Evolutionary conservation across 352 stramenopile species (phyloP), one percentile per base, ranked within the genome.

Genomic region (Globisporangium polare): DNA sequence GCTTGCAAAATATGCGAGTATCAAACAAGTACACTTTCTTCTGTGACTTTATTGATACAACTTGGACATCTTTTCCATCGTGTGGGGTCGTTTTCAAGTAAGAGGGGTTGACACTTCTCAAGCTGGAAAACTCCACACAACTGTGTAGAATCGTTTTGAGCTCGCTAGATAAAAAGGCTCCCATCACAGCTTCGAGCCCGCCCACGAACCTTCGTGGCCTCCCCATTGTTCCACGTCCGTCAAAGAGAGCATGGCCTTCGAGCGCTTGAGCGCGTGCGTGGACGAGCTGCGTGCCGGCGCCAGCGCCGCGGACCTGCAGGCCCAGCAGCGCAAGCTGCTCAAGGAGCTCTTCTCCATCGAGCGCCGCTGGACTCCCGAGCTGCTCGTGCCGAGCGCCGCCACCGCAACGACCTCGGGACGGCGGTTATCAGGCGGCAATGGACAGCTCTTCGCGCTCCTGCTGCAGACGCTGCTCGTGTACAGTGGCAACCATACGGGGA

Each of bases 401-500:
- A 42, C 22, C 33, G 43, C 37, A 71, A 68, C 43, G 67, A 74
- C 46, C n/a, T 43, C 50, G 2, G 39, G 24, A 3, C 47, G 42
- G 63, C 68, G 22, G 72, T 64, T 54, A 56, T 52, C 59, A 75
- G 72, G 66, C 39, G 69, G 52, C 27, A 72, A 73, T 55, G 64
- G 72, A 22, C 62, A 71, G 43, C 65, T 93, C 15, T 93, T 93
- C 60, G 63, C 83, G 61, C 55, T 88, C 39, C 73, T 93, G 41
- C 50, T 89, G 60, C 71, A 87, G 60, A 74, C 80, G 58, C 75
- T 91, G 27, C 59, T 89, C 17, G 81, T 87, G 41, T 91, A 89
- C 71, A 89, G 76, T 46, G 83, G 81, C 4, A 71, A 69, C 24
- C 67, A 80, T 46, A 60, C 67, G 3, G 73, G 71, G 7, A 72